Conservation (phyloP, 2,329 filamentous ascomycete species). For the Ramichloridium luteum region DNA sequence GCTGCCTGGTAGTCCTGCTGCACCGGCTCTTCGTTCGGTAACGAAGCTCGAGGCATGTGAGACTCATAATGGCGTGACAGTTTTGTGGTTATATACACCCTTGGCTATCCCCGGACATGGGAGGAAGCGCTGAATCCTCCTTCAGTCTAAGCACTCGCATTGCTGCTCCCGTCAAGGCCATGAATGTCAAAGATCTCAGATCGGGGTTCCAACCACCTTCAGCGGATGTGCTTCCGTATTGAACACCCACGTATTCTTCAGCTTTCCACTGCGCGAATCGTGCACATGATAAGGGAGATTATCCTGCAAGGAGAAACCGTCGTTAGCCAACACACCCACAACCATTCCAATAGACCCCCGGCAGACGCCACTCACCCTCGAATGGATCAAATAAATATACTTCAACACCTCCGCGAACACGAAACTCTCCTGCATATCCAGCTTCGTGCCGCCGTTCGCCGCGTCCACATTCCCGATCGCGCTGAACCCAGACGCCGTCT, state of each 20-base stretch:
- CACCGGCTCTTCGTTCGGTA: no score
- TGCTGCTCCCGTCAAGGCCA: no score
- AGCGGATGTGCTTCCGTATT: conserved; percentile 24
- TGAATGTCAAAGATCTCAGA: no score
- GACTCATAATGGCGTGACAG: no score
- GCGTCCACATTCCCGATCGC: conserved; percentile 16
- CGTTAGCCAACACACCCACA: neutral
- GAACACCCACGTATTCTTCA: conserved; percentile 20
- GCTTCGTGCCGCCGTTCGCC: conserved; percentile 11
- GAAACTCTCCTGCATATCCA: conserved; percentile 15
- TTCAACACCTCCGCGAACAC: conserved; percentile 19
- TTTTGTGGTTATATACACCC: no score
- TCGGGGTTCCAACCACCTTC: no score
- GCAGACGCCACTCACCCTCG: conserved; percentile 11
- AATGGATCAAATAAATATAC: conserved; percentile 18
- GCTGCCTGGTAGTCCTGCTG: no score
- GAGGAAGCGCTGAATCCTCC: no score
- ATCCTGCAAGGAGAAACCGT: conserved; percentile 9
- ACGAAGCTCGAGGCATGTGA: no score
- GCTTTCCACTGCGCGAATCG: conserved; percentile 9
- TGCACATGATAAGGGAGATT: conserved; percentile 10
- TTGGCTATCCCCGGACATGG: no score
- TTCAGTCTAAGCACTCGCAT: no score
- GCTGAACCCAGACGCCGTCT: conserved; percentile 17
- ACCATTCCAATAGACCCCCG: neutral